Conservation (phyloP, 306 rosid genomes). For the Trifolium dubium region DNA sequence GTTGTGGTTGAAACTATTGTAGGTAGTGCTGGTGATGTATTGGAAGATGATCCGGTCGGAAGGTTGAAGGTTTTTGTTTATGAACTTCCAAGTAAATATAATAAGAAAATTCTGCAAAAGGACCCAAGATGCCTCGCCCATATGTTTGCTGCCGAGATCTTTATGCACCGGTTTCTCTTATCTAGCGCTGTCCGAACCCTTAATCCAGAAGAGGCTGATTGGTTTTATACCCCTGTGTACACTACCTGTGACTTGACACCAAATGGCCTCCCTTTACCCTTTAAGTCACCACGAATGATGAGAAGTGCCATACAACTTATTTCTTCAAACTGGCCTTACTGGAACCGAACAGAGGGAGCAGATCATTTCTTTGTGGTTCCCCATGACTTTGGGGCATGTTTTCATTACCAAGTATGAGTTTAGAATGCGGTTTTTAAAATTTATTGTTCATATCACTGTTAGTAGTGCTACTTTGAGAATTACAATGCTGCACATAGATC, state of each 20-base stretch:
- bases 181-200: slow-evolving; percentile 96
- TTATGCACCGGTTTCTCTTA: slow-evolving; percentile 92
- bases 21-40: slow-evolving; percentile 99
- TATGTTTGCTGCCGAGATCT: slow-evolving; percentile 99
- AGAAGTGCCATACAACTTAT: slow-evolving; percentile 97
- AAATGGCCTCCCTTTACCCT: slow-evolving; percentile 96
- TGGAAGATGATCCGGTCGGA: slow-evolving; percentile 98
- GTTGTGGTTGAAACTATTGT: slow-evolving; percentile 44
- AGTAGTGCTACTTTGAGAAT: slow-evolving; percentile 2
- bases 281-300: slow-evolving; percentile 98
- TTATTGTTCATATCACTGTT: not conserved
- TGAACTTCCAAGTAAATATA: slow-evolving; percentile 98
- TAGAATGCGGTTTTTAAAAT: not conserved
- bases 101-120: slow-evolving; percentile 94
- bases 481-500: slow-evolving; percentile 29
- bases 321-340: slow-evolving; percentile 97
- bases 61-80: slow-evolving; percentile 97
- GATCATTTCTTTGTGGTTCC: slow-evolving; percentile 97
- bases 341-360: slow-evolving; percentile 96
- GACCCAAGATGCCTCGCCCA: slow-evolving; percentile 94
- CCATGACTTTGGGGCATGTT: slow-evolving; percentile 98
- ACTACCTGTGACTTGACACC: slow-evolving; percentile 98
- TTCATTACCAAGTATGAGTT: slow-evolving; percentile 86
- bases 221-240: slow-evolving; percentile 98
- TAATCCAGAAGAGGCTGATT: slow-evolving; percentile 97